phyloP scores from a whole-genome alignment of 1,284 basidiomycete genomes.

The Microbotryum violaceum region DNA sequence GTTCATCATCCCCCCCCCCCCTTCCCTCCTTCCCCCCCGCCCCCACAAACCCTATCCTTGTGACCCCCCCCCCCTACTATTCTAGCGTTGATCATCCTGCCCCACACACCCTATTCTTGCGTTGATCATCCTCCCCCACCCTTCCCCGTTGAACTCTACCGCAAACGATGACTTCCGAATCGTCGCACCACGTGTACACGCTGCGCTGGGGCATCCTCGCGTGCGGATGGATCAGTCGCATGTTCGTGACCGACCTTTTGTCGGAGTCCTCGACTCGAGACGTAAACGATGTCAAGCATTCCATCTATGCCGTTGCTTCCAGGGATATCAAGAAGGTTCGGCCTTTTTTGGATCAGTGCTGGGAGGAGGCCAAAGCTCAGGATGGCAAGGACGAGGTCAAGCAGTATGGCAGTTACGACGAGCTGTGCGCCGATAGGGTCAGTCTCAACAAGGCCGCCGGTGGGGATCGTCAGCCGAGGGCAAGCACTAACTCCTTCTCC shows the following conservation, averaged over 20 bases:
- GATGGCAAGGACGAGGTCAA: constrained; percentile 29
- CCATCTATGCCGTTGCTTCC: constrained; percentile 46
- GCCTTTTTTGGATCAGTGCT: constrained; percentile 41
- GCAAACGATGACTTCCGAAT: too few relatives aligned
- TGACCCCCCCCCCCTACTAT: too few relatives aligned
- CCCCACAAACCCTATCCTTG: too few relatives aligned
- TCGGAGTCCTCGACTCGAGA: constrained; percentile 39
- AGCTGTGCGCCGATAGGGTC: constrained; percentile 41
- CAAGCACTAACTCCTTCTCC: too few relatives aligned
- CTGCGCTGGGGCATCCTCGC: constrained; percentile 1
- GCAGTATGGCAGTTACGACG: constrained; percentile 41
- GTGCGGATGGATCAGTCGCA: constrained; percentile 38
- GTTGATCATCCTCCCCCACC: too few relatives aligned
- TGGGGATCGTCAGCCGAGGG: too few relatives aligned
- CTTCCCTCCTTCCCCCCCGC: too few relatives aligned
- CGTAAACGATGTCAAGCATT: constrained; percentile 44
- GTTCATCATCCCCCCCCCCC: too few relatives aligned
- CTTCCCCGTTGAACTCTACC: too few relatives aligned
- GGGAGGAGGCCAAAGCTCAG: constrained; percentile 35
- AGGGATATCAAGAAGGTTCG: constrained; percentile 40
- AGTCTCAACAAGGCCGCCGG: neutral
- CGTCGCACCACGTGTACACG: too few relatives aligned
- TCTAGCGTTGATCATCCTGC: too few relatives aligned
- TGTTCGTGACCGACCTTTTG: constrained; percentile 43
- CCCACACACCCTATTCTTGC: too few relatives aligned